Base-by-base conservation (phyloP, 2,329 filamentous ascomycete species). In the Leptographium galeiforme region DNA sequence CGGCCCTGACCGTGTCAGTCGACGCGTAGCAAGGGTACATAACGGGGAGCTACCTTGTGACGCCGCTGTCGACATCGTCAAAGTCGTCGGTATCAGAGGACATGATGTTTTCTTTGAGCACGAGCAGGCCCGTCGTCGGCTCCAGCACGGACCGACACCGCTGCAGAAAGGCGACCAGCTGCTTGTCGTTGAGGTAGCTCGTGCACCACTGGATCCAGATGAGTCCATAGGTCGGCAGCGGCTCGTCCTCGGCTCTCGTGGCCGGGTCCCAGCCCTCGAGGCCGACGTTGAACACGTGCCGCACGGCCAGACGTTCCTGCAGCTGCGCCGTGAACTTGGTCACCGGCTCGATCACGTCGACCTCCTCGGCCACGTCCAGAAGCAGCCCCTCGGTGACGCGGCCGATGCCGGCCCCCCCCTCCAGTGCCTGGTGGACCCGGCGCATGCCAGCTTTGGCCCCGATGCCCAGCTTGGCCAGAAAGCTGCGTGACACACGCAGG, bases 151-250 rank as follows among this genome's bases (percentile, higher is more conserved):
- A 60, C 48, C 74, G 76, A 64, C 87, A 87, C 32, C 79, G 73
- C 53, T 69, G 60, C 16, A 96, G 67, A 62, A 84, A 95, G 2
- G 70, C 70, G 1, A 85, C 72, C 5, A 96, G 64, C 64, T 94
- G 81, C 8, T 67, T 68, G 63, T 95, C 89, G 0, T 79, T 89
- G 53, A 95, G 70, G 66, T 96, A 85, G 30, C 87, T 85, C 8
- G 91, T 68, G 66, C 89, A 96, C 89, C 90, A 95, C 67, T 96
- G 90, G 51, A 79, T 84, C 87, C 88, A 95, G 56, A 96, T 81
- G 47, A 95, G 66, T 64, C 90, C 85, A 67, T 96, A 96, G 49
- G 16, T 13, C 3, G 36, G 25, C 8, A 19, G 34, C 10, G 67
- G 61, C 11, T 63, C 70, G 2, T 67, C 8, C 2, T 67, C 16